Conservation (phyloP, 495 filamentous ascomycete genomes). For the Aspergillus cavernicola region DNA sequence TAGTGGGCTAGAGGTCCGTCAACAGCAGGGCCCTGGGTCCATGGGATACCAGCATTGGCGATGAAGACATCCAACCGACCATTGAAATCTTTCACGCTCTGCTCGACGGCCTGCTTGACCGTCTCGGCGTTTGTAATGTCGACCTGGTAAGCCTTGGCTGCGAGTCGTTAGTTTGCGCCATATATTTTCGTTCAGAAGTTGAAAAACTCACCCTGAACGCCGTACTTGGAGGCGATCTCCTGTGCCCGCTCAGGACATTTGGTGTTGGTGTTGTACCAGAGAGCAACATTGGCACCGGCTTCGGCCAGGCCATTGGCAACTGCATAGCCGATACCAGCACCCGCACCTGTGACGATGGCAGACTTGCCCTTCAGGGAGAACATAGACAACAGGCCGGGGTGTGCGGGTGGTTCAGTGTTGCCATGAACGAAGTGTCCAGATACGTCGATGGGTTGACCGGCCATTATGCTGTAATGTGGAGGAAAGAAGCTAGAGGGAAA, state of each 20-base stretch:
- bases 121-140: slow-evolving; percentile 57
- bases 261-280: slow-evolving; percentile 81
- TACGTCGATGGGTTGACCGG: slow-evolving; percentile 32
- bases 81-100: slow-evolving; percentile 64
- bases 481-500: slow-evolving; percentile 4
- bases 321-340: slow-evolving; percentile 74
- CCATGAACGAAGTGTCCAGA: slow-evolving; percentile 56
- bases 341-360: slow-evolving; percentile 79
- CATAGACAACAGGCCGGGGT: slow-evolving; percentile 65
- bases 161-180: slow-evolving; percentile 1
- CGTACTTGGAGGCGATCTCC: slow-evolving; percentile 68
- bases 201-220: slow-evolving; percentile 64
- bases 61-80: slow-evolving; percentile 75
- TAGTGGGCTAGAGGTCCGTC: slow-evolving; percentile 65
- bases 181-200: background rate
- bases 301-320: slow-evolving; percentile 77
- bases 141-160: slow-evolving; percentile 75
- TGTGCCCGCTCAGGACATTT: slow-evolving; percentile 66
- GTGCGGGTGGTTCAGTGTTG: slow-evolving; percentile 56
- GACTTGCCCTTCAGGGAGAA: slow-evolving; percentile 83
- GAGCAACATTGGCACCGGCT: slow-evolving; percentile 80
- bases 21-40: slow-evolving; percentile 65
- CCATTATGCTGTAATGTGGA: slow-evolving; percentile 22
- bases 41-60: slow-evolving; percentile 74
- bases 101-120: slow-evolving; percentile 54